phyloP scores from a whole-genome alignment of 371 early-diverging fungal species.

The Mortierella sp. region DNA sequence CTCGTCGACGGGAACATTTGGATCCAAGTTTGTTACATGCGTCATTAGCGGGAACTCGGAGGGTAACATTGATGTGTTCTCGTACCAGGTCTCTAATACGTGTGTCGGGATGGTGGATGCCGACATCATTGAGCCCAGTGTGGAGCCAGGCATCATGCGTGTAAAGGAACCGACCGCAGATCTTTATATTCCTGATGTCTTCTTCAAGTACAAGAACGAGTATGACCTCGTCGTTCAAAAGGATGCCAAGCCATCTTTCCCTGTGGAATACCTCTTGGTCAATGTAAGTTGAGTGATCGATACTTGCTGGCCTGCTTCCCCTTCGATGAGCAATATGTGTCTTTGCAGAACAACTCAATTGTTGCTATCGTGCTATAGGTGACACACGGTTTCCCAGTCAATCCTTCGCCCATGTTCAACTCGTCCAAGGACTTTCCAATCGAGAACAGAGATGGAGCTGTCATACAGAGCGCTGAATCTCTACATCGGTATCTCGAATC shows the following conservation, averaged over 20 bases:
- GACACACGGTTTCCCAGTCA: constrained; percentile 94
- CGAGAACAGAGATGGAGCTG: constrained; percentile 73
- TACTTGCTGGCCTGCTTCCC: too few relatives aligned
- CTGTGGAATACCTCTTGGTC: constrained; percentile 95
- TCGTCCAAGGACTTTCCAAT: constrained; percentile 68
- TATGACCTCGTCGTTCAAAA: constrained; percentile 89
- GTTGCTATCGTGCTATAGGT: too few relatives aligned
- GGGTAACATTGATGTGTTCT: constrained; percentile 86
- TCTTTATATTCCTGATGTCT: constrained; percentile 95
- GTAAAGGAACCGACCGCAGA: constrained; percentile 81
- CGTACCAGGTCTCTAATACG: constrained; percentile 95
- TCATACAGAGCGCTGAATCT: constrained; percentile 45
- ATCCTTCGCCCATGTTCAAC: constrained; percentile 80
- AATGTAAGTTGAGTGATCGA: constrained; percentile 70
- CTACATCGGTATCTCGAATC: constrained; percentile 56
- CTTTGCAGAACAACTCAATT: too few relatives aligned
- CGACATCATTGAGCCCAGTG: constrained; percentile 91
- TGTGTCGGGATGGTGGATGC: constrained; percentile 93
- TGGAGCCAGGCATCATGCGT: constrained; percentile 87
- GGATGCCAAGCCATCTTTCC: constrained; percentile 92
- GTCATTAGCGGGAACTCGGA: constrained; percentile 88
- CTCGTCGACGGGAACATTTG: constrained; percentile 81
- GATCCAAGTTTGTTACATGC: constrained; percentile 94
- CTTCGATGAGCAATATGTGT: too few relatives aligned
- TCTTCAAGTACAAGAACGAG: constrained; percentile 95